Percentiles rank a stretch among this genome's conserved stretches.
Evolutionary conservation across 768 basidiomycete species (phyloP).

Genomic region (Dendrothele bispora): DNA sequence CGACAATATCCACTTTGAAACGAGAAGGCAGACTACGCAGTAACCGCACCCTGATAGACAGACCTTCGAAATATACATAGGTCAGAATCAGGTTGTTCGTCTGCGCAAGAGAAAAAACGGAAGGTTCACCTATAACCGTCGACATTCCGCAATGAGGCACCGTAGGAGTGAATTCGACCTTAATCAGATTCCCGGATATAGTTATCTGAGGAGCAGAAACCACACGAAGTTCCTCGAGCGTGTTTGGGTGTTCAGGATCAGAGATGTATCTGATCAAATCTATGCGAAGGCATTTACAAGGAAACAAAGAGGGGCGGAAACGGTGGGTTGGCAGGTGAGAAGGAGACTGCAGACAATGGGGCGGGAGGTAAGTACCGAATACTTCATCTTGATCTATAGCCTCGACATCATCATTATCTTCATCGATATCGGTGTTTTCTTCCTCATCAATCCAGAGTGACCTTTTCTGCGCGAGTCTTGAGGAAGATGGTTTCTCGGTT

Average conservation of each 20-base stretch:
- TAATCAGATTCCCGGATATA: slow-evolving; percentile 58
- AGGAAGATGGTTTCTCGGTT: slow-evolving; percentile 41
- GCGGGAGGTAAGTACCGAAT: slow-evolving; percentile 58
- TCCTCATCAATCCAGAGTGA: slow-evolving; percentile 65
- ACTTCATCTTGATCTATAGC: slow-evolving; percentile 91
- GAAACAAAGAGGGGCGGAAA: slow-evolving; percentile 1
- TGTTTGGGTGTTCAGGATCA: slow-evolving; percentile 94
- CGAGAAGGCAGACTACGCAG: slow-evolving; percentile 86
- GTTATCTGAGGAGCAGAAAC: slow-evolving; percentile 87
- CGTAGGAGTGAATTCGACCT: slow-evolving; percentile 95
- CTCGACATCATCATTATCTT: slow-evolving; percentile 49
- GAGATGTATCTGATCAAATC: slow-evolving; percentile 91
- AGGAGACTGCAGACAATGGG: background rate
- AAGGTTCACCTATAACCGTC: slow-evolving; percentile 81
- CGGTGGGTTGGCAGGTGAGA: background rate
- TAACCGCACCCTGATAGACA: slow-evolving; percentile 94
- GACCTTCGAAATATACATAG: slow-evolving; percentile 47
- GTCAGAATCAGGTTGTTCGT: slow-evolving; percentile 7
- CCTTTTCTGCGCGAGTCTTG: slow-evolving; percentile 38
- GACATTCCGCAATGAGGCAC: slow-evolving; percentile 98
- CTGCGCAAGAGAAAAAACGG: background rate
- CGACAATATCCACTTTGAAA: slow-evolving; percentile 91
- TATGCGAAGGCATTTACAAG: slow-evolving; percentile 26
- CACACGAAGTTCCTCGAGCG: slow-evolving; percentile 92
- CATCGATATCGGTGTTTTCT: slow-evolving; percentile 36